phyloP scores from a whole-genome alignment of 345 rosid genomes.

The Eucalyptus marginata region DNA sequence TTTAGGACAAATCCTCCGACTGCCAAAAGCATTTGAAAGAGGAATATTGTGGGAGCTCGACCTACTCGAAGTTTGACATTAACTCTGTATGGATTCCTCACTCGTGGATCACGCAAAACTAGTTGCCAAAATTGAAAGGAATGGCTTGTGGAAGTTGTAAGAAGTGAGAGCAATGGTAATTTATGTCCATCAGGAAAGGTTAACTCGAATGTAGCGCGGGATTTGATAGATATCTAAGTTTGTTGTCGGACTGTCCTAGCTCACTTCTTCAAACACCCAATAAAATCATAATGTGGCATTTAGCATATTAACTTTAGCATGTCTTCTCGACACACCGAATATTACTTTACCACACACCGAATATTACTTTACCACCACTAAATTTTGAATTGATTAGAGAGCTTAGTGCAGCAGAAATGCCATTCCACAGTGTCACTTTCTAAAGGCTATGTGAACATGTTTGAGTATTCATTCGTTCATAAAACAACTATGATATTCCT shows the following conservation, averaged over 20 bases:
- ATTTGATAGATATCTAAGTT: not conserved
- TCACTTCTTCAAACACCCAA: not conserved
- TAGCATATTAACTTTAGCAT: not conserved
- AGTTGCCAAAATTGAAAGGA: not conserved
- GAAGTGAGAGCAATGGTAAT: not conserved
- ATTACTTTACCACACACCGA: not conserved
- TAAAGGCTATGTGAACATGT: not conserved
- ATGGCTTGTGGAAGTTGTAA: not conserved
- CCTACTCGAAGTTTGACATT: not conserved
- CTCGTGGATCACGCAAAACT: not conserved
- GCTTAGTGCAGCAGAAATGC: not conserved
- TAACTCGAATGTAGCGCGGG: fast-evolving
- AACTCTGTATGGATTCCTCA: not conserved
- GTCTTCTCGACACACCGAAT: not conserved
- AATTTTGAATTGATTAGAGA: not conserved
- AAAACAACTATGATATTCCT: not conserved
- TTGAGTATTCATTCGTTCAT: not conserved
- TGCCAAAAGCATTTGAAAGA: not conserved
- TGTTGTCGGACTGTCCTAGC: not conserved
- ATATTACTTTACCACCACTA: not conserved
- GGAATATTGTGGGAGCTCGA: not conserved
- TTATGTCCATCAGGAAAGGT: not conserved
- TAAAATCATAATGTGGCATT: not conserved
- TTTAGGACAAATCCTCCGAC: not conserved
- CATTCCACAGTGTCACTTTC: not conserved